Evolutionary conservation across 1,284 basidiomycete genomes (phyloP).

Genomic region (Trametes polyzona): DNA sequence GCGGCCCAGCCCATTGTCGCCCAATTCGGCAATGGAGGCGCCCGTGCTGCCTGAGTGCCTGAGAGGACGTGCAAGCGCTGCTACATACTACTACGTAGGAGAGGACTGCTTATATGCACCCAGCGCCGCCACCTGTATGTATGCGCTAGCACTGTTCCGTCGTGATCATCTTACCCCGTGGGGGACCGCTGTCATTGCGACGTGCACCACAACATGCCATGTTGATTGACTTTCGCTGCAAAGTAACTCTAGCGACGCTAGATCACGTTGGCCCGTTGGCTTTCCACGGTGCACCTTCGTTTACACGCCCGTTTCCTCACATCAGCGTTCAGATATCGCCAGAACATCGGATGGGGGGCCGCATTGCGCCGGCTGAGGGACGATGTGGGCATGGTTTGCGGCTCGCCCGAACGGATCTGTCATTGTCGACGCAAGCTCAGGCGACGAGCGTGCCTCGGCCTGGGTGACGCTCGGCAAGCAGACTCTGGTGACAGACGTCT

Average conservation of each 20-base stretch:
- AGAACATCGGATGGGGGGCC: background rate
- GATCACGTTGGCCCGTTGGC: background rate
- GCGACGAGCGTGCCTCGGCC: background rate
- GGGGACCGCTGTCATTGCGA: no score
- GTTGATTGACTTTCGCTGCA: background rate
- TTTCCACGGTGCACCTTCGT: slow-evolving; percentile 6
- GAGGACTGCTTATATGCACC: no score
- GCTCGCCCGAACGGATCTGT: slow-evolving; percentile 10
- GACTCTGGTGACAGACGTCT: background rate
- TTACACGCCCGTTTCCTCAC: background rate
- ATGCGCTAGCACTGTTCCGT: no score
- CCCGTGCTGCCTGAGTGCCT: background rate
- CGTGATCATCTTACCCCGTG: no score
- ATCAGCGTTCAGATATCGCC: background rate
- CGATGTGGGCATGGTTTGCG: slow-evolving; percentile 3
- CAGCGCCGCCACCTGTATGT: no score
- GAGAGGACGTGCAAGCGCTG: no score
- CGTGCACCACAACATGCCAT: no score
- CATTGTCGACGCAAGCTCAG: background rate
- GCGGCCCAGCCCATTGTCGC: slow-evolving; percentile 17
- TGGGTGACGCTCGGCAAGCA: background rate
- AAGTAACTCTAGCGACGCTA: background rate
- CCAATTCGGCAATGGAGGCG: slow-evolving; percentile 2
- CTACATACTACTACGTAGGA: background rate
- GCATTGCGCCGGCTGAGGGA: background rate